Evolutionary conservation across 129 eudicot species (phyloP), one percentile per base, ranked within the genome.

Genomic region (Oenanthe sinensis): DNA sequence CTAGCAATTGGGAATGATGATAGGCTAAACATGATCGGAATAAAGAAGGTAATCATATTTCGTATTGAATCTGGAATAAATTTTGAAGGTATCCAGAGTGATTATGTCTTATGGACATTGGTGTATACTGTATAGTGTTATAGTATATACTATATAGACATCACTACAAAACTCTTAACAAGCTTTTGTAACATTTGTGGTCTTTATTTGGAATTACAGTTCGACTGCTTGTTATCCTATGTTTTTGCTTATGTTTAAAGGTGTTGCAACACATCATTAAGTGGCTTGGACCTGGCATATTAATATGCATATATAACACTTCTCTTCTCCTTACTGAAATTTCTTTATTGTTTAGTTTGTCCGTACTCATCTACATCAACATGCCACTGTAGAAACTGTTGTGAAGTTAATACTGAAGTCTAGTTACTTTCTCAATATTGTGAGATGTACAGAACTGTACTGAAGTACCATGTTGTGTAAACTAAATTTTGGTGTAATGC

Each of bases 21-120:
- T 76, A 87, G 99, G 85, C 80, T 96, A 80, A 96, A 89, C 78
- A 88, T 96, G 97, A 96, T 96, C 75, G 99, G 97, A 67, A 96
- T 96, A 42, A 96, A 96, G 84, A 96, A 96, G 97, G 98, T 95
- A 83, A 71, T 48, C 40, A 47, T 40, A 39, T 78, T 87, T 82
- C 33, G 33, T 42, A 39, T 16, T n/a, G 7, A 11, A 37, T 8
- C 5, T 37, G 50, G 75, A 9, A 40, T 71, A 9, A 2, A 24
- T 60, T 60, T 33, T 60, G 68, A 60, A n/a, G 33, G 5, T 60
- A 60, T 5, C 15, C 2, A 13, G 33, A n/a, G 15, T 60, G 11
- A n/a, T 60, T 5, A 24, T 60, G 68, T 60, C 68, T 60, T 60
- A n/a, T 60, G 68, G 15, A 24, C 68, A 60, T 60, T 3, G 68